Conservation (phyloP, 129 eudicot species). For the Dittrichia graveolens region DNA sequence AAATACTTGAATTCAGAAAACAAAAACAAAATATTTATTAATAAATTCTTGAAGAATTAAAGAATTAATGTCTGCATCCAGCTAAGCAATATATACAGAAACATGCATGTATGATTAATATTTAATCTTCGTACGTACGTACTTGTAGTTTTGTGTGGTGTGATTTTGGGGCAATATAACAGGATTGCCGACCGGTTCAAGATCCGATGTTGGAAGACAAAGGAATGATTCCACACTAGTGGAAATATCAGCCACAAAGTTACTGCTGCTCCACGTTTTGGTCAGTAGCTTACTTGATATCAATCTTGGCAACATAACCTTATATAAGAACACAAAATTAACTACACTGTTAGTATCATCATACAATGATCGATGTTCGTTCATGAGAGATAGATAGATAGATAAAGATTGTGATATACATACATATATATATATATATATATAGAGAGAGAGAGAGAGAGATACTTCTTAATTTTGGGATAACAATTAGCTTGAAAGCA, state of each 20-base stretch:
- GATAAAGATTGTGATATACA: constrained; percentile 16
- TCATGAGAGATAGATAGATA: constrained; percentile 3
- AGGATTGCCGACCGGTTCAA: constrained; percentile 7
- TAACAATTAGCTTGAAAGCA: constrained; percentile 5
- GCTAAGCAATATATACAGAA: background rate
- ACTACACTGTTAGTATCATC: constrained; percentile 24
- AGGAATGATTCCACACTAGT: constrained; percentile 31
- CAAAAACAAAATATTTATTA: background rate
- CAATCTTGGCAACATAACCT: constrained; percentile 70
- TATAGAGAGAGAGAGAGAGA: constrained; percentile 29
- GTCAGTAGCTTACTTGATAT: constrained; percentile 52
- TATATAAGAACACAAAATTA: constrained; percentile 20
- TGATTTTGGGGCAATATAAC: constrained; percentile 23
- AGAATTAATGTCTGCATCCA: background rate
- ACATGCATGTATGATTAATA: background rate
- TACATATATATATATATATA: too few species aligned
- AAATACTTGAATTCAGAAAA: constrained; percentile 41
- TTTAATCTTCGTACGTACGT: background rate
- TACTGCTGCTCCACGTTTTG: constrained; percentile 46
- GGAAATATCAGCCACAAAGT: constrained; percentile 62
- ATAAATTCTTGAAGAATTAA: constrained; percentile 1
- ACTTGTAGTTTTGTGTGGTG: constrained; percentile 49
- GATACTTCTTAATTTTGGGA: constrained; percentile 32
- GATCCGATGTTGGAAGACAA: constrained; percentile 26
- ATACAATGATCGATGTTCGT: background rate